Evolutionary conservation across 2,329 filamentous ascomycete species (phyloP), one percentile per base, ranked within the genome.

Genomic region (Ophiostoma ulmi): DNA sequence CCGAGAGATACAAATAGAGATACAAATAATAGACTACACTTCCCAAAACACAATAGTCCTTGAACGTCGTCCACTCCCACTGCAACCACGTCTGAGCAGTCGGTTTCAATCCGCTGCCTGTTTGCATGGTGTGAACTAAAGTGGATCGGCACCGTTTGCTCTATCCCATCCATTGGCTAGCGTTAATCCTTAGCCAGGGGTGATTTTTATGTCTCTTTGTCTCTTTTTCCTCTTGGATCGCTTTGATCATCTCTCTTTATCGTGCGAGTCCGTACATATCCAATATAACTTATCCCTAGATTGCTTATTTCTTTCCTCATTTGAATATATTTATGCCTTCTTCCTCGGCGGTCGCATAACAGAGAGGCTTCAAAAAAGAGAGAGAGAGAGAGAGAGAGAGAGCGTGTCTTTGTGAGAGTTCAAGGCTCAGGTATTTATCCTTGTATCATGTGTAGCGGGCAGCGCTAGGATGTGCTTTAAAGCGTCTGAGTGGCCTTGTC

Each of bases 91-190:
- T 63, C 58, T 63, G 58, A 58, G 67, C 70, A 61, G 55, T 22
- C 61, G 61, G 67, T 69, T 66, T 69, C 67, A 71, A 69, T 58
- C 66, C 55, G 69, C 44, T 67, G 41, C 69, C 44, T 67, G 36
- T 48, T 35, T 58, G 26, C 55, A 11, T 31, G 31, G 31, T 31
- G 31, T 31, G 31, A 31, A 26, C 5, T 14, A 31, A 3, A 63
- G 58, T 63, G 58, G 58, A 36, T n/a, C 63, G 39, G 31, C 31
- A 22, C 26, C 36, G 48, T 52, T 64, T 63, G 61, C 65, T 52
- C 35, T n/a, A 31, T 31, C 20, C 11, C 38, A 22, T 14, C 3
- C 13, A 69, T 71, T 71, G 67, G 70, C 31, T 13, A 36, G 35
- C 17, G 20, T 31, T 52, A 55, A 26, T 64, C 67, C 20, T n/a